Evolutionary conservation across 2,329 filamentous ascomycete species (phyloP).

Genomic region (Diaporthe sp.): DNA sequence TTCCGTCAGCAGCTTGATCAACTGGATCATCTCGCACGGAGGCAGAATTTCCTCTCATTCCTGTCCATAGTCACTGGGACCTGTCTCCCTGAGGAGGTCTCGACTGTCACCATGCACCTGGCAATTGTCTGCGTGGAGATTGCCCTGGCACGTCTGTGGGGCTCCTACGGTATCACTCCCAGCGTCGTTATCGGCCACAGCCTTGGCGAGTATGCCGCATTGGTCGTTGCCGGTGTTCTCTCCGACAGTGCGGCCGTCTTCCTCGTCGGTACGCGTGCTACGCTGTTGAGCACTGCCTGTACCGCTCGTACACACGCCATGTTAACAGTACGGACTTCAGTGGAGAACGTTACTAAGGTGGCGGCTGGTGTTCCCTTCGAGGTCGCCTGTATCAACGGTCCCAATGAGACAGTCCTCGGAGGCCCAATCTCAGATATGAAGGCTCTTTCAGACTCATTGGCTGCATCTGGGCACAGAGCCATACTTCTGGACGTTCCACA

Average conservation of each 20-base stretch:
- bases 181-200: neutral
- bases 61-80: neutral
- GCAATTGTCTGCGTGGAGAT: constrained; percentile 25
- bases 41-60: neutral
- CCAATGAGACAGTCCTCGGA: constrained; percentile 13
- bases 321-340: neutral
- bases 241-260: constrained; percentile 24
- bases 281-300: neutral
- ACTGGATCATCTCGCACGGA: neutral
- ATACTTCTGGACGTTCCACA: constrained; percentile 11
- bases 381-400: constrained; percentile 27
- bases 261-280: constrained; percentile 15
- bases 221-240: constrained; percentile 12
- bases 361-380: neutral
- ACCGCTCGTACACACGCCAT: constrained; percentile 13
- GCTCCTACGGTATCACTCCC: neutral
- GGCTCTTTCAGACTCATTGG: neutral
- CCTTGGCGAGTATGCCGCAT: neutral
- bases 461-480: neutral
- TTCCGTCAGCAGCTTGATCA: constrained; percentile 39
- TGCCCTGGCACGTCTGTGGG: neutral
- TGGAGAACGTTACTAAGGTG: neutral
- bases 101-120: neutral
- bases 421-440: neutral
- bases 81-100: neutral